Percentiles rank a stretch among this genome's conserved stretches.
Evolutionary conservation across 2,329 filamentous ascomycete species (phyloP).

Genomic region (Colletotrichum endophyticum): DNA sequence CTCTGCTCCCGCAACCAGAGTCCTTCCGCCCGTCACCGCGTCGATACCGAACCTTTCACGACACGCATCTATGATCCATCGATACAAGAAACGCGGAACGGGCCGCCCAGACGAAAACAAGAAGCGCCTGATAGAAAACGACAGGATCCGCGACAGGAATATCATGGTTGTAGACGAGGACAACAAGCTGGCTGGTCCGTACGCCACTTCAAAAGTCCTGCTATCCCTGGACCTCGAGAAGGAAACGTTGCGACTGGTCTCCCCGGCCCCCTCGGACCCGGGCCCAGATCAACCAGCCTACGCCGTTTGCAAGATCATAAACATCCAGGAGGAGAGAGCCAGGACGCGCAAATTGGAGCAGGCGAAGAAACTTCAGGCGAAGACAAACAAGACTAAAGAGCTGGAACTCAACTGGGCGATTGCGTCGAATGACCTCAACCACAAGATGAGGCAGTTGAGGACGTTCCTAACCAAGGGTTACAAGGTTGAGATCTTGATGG

Average conservation of each 20-base stretch:
- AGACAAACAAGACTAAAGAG: slow-evolving; percentile 64
- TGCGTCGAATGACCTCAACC: slow-evolving; percentile 73
- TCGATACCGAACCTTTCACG: not conserved
- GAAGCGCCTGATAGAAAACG: slow-evolving; percentile 33
- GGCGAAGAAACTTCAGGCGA: slow-evolving; percentile 43
- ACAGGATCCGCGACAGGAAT: slow-evolving; percentile 46
- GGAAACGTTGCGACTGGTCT: slow-evolving; percentile 45
- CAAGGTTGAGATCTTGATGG: slow-evolving; percentile 76
- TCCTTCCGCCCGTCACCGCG: not conserved
- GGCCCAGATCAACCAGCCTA: slow-evolving; percentile 24
- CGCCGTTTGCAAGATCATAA: slow-evolving; percentile 75
- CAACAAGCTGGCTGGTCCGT: slow-evolving; percentile 42
- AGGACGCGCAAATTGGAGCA: slow-evolving; percentile 47
- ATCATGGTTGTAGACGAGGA: slow-evolving; percentile 47
- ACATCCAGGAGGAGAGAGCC: slow-evolving; percentile 57
- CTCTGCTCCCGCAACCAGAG: not conserved
- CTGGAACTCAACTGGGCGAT: slow-evolving; percentile 94
- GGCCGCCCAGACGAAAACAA: not conserved
- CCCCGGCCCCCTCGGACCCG: slow-evolving; percentile 24
- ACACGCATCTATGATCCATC: not conserved
- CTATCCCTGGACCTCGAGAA: slow-evolving; percentile 35
- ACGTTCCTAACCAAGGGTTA: slow-evolving; percentile 77
- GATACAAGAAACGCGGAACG: not conserved
- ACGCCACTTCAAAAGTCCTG: slow-evolving; percentile 44
- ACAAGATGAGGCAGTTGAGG: slow-evolving; percentile 69